Evolutionary conservation across 2,329 filamentous ascomycete species (phyloP), one percentile per base, ranked within the genome.

Genomic region (Clonostachys byssicola): DNA sequence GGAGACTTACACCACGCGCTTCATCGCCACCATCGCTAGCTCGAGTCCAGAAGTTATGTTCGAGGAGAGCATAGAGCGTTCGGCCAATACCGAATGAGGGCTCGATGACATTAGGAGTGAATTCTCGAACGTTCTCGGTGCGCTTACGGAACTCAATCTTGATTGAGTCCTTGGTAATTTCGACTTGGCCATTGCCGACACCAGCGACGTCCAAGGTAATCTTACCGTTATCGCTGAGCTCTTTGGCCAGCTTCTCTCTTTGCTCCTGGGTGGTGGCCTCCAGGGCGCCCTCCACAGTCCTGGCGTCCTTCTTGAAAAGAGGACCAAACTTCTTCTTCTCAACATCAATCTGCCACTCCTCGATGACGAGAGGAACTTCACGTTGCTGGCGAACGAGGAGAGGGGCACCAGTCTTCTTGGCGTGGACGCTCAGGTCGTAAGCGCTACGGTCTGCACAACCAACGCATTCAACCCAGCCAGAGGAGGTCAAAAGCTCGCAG

Each of bases 401-500:
- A 40, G 91, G 85, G 13, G 88, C 85, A 49, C 90, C 91, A 34
- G 94, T 97, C 75, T 90, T 92, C 72, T 96, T 92, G 63, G 87
- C 85, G 70, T 97, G 94, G 10, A 96, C 92, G 35, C 83, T 87
- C 65, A 97, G 68, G 69, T 99, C 94, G 67, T 96, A 99, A 17
- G 94, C 94, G 64, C 89, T 95, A 60, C 94, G 84, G 66, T 96
- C 92, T 51, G 94, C 94, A 67, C 94, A 97, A 52, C 94, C 94
- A 60, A 97, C 92, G 66, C 92, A 97, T 75, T 99, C 94, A 53
- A 97, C 89, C 94, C 94, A 99, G 65, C 94, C 94, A 60, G 92
- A 92, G 51, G 88, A 92, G 49, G 89, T 97, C 52, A 88, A 76
- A 47, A 99, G 75, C 68, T 99, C 94, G 13, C 91, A 92, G 68